A percentile compares a stretch with the other conserved stretches of the same genome.
These are phyloP conservation scores for Grifola frondosa DNA, from an alignment of 1,284 basidiomycete genomes.

Conservation along the genomic window DNA sequence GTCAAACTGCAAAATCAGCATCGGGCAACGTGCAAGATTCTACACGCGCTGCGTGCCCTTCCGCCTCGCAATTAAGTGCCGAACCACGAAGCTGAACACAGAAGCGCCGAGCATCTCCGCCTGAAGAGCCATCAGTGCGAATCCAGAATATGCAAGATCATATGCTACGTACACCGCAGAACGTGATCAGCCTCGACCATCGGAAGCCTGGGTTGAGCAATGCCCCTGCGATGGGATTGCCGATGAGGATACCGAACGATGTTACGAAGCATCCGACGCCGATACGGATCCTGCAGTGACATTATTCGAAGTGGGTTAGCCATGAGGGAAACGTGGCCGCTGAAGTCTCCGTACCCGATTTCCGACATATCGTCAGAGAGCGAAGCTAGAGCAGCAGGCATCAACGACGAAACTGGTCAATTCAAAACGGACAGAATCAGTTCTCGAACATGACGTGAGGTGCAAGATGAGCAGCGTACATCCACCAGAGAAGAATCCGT, in stretches of 20 bases:
- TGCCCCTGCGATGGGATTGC: slow-evolving; percentile 35
- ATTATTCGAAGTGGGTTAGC: background rate
- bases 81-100: too few species aligned
- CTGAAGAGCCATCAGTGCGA: too few species aligned
- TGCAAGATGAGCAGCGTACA: too few species aligned
- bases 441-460: too few species aligned
- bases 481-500: slow-evolving; percentile 27
- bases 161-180: slow-evolving; percentile 29
- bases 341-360: slow-evolving; percentile 4
- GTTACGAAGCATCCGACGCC: slow-evolving; percentile 22
- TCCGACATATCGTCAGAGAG: background rate
- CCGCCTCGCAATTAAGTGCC: too few species aligned
- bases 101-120: too few species aligned
- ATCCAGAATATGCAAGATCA: too few species aligned
- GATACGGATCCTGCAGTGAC: slow-evolving; percentile 19
- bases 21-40: too few species aligned
- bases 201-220: slow-evolving; percentile 26
- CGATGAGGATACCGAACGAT: slow-evolving; percentile 22
- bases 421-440: too few species aligned
- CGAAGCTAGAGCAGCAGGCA: background rate
- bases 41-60: too few species aligned
- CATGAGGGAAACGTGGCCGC: too few species aligned
- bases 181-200: slow-evolving; percentile 33
- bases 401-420: background rate
- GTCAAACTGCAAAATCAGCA: too few species aligned